Conservation (phyloP, 495 filamentous ascomycete genomes). For the Penicillium angulare region DNA sequence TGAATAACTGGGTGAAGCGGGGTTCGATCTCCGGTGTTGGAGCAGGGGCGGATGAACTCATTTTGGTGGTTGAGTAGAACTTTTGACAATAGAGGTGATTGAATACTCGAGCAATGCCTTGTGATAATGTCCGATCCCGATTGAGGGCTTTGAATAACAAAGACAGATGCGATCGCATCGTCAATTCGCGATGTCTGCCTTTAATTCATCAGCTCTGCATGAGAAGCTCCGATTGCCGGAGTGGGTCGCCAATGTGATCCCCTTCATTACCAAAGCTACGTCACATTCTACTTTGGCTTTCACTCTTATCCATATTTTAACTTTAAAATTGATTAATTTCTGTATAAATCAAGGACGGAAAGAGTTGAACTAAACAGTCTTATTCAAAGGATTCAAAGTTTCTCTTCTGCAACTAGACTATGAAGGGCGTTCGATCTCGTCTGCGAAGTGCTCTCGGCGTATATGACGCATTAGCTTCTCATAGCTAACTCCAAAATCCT, state of each 20-base stretch:
- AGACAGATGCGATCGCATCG: slow-evolving; percentile 1
- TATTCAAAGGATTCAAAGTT: too few relatives aligned
- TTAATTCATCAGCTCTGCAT: too few relatives aligned
- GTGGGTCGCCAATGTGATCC: slow-evolving; percentile 12
- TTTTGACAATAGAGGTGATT: background rate
- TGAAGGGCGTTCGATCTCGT: too few relatives aligned
- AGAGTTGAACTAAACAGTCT: too few relatives aligned
- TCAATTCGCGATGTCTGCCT: background rate
- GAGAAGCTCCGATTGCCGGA: slow-evolving; percentile 17
- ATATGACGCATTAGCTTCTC: too few relatives aligned
- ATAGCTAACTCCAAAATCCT: too few relatives aligned
- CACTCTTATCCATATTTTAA: too few relatives aligned
- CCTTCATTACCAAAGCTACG: too few relatives aligned
- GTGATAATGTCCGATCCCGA: background rate
- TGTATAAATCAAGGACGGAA: too few relatives aligned
- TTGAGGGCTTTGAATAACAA: background rate
- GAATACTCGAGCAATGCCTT: background rate
- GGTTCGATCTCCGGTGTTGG: slow-evolving; percentile 23
- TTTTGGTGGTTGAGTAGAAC: slow-evolving; percentile 2
- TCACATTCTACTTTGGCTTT: background rate
- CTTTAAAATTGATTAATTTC: too few relatives aligned
- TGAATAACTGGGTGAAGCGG: slow-evolving; percentile 44
- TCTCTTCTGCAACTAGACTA: too few relatives aligned
- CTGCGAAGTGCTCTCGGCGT: too few relatives aligned
- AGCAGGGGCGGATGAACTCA: slow-evolving; percentile 14